These are phyloP conservation scores for Ceratocystis huliohia DNA, from an alignment of 2,329 filamentous ascomycete species.

Conservation along the genomic window DNA sequence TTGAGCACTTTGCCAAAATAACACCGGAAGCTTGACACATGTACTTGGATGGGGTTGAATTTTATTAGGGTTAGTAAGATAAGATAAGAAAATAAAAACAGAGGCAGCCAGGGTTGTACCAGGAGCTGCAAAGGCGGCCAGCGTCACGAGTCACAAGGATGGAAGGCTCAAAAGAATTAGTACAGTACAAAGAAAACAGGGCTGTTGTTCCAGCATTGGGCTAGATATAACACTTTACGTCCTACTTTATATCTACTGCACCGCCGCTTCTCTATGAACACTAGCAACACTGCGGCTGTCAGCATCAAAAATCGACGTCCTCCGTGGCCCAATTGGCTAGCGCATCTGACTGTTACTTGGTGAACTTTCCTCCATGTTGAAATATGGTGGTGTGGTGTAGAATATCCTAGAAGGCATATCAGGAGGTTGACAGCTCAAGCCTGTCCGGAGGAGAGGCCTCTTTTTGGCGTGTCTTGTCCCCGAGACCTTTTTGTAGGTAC, in stretches of 20 bases:
- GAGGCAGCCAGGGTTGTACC: too few relatives aligned
- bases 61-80: not conserved
- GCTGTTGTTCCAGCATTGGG: not conserved
- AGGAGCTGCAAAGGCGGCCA: not conserved
- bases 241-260: too few relatives aligned
- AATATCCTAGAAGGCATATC: not conserved
- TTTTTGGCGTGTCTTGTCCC: not conserved
- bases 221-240: not conserved
- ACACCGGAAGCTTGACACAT: not conserved
- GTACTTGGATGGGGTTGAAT: not conserved
- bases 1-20: not conserved
- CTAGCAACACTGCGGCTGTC: not conserved
- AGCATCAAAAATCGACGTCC: slow-evolving; percentile 10
- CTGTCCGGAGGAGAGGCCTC: slow-evolving; percentile 13
- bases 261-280: not conserved
- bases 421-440: slow-evolving; percentile 19
- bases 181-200: not conserved
- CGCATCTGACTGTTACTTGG: slow-evolving; percentile 45
- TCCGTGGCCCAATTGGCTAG: slow-evolving; percentile 42
- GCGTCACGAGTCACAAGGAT: not conserved
- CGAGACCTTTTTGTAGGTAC: too few relatives aligned
- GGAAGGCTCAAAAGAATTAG: not conserved
- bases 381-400: not conserved
- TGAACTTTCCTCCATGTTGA: not conserved
- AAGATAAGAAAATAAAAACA: not conserved